Base-by-base conservation (phyloP, 2,329 filamentous ascomycete species). In the Talaromyces marneffei region DNA sequence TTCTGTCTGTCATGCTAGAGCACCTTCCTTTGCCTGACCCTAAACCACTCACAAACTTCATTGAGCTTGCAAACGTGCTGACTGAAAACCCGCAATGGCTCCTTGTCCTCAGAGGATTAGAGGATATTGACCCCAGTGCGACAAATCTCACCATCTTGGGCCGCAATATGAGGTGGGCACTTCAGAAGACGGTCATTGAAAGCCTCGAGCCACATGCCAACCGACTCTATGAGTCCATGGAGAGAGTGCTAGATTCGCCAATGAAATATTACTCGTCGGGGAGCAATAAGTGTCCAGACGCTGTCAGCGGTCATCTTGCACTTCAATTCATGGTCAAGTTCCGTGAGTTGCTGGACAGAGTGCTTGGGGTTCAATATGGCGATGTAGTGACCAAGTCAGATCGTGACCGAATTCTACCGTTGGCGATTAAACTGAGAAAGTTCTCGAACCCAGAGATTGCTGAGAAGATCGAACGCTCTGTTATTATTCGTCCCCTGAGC, bases 1-100 rank as follows among this genome's bases (percentile, higher is more conserved):
- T 96, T 27, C 76, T 96, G 31, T 79, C 86, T 57, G 71, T 83
- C 56, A 92, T 92, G 87, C 60, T 66, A 29, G 58, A 66, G 33
- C 42, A 63, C 18, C 62, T 72, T 31, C 52, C 69, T 14, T 61
- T 75, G 9, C 70, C 74, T 2, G 71, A 74, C 31, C 65, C 69
- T 14, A 66, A 67, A 35, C 68, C 69, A 9, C 55, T 77, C 14
- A 65, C 66, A 2, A 65, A 63, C 6, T 77, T 76, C 48, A 35
- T 74, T 8, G 66, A 68, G 2, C 60, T 74, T 16, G 61, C 74
- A 31, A 64, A 67, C 4, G 53, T 55, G 4, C 57, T 75, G n/a
- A 60, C 65, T 18, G 61, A 66, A 7, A 69, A 70, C 23, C 69
- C 72, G 5, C 66, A 71, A 25, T 44, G 64, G 29, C 70, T 76